phyloP scores from a whole-genome alignment of 2,329 filamentous ascomycete genomes.

The Knoxdaviesia capensis region DNA sequence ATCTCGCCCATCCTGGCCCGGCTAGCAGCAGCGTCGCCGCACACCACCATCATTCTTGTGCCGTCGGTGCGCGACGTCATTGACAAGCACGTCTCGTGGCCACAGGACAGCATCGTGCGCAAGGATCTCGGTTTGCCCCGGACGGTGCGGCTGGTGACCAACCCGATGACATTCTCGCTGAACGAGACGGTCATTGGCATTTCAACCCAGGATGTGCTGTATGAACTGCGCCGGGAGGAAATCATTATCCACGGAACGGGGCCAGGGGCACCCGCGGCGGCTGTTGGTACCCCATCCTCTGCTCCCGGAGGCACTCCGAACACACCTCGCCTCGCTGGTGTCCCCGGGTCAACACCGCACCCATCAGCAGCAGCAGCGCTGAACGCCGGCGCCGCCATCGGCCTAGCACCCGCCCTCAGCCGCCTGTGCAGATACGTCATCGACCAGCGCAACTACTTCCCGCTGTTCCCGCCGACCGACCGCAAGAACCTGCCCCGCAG shows the following conservation, averaged over 20 bases:
- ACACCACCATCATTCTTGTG: conserved; percentile 61
- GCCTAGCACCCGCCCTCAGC: conserved; percentile 34
- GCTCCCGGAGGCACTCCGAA: too few relatives aligned
- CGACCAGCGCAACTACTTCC: conserved; percentile 81
- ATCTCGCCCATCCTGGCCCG: conserved; percentile 54
- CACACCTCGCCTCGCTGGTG: too few relatives aligned
- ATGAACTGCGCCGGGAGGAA: conserved; percentile 62
- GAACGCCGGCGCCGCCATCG: background rate
- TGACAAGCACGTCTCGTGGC: conserved; percentile 72
- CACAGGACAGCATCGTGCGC: conserved; percentile 38
- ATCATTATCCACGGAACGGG: conserved; percentile 16
- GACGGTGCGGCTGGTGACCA: conserved; percentile 58
- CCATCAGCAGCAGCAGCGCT: too few relatives aligned
- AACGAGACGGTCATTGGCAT: conserved; percentile 76
- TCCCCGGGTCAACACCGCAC: too few relatives aligned
- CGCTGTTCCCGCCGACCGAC: conserved; percentile 64
- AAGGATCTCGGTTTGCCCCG: conserved; percentile 66
- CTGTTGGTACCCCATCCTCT: too few relatives aligned
- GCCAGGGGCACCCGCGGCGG: conserved; percentile 12
- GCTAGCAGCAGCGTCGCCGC: conserved; percentile 49
- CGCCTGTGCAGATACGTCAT: conserved; percentile 61
- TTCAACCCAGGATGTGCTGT: conserved; percentile 67
- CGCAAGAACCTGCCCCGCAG: conserved; percentile 46
- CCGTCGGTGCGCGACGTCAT: conserved; percentile 71
- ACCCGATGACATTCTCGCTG: conserved; percentile 73